Conservation (phyloP, 2,329 filamentous ascomycete genomes). For the Pseudocercospora fuligena region DNA sequence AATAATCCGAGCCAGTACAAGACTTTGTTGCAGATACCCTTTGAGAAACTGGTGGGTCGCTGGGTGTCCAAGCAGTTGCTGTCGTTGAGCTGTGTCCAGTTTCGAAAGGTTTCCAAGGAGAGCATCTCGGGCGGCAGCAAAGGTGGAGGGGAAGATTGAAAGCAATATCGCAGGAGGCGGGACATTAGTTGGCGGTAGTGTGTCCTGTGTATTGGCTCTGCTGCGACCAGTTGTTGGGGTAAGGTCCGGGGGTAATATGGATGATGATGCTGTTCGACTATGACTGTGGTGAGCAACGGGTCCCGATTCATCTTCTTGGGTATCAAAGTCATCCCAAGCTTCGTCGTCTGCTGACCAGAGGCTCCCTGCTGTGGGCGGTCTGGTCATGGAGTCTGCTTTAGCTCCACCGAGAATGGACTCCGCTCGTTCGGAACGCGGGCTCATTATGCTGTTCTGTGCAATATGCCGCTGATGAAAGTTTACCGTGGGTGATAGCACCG, state of each 20-base stretch:
- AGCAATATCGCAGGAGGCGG: constrained; percentile 86
- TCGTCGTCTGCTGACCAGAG: constrained; percentile 36
- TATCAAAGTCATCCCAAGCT: constrained; percentile 53
- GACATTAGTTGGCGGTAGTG: constrained; percentile 76
- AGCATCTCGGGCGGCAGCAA: constrained; percentile 66
- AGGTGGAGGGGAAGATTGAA: constrained; percentile 72
- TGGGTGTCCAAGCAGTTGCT: constrained; percentile 64
- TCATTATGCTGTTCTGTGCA: constrained; percentile 20
- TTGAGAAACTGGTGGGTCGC: constrained; percentile 67
- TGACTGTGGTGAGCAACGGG: constrained; percentile 6
- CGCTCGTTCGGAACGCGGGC: constrained; percentile 20
- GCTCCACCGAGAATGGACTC: constrained; percentile 13
- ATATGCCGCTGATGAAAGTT: neutral
- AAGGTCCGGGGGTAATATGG: neutral
- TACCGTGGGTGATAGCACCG: constrained; percentile 8
- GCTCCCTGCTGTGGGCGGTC: constrained; percentile 17
- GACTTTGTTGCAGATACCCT: constrained; percentile 66
- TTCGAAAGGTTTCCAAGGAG: constrained; percentile 68
- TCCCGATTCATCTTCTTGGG: constrained; percentile 22
- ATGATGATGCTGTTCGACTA: constrained; percentile 1
- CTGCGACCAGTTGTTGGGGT: constrained; percentile 4
- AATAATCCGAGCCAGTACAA: constrained; percentile 77
- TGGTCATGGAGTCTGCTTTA: constrained; percentile 23
- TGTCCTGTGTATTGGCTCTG: neutral
- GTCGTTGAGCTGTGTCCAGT: constrained; percentile 57